Evolutionary conservation across 345 rosid genomes (phyloP).

Genomic region (Sisymbrium irio): DNA sequence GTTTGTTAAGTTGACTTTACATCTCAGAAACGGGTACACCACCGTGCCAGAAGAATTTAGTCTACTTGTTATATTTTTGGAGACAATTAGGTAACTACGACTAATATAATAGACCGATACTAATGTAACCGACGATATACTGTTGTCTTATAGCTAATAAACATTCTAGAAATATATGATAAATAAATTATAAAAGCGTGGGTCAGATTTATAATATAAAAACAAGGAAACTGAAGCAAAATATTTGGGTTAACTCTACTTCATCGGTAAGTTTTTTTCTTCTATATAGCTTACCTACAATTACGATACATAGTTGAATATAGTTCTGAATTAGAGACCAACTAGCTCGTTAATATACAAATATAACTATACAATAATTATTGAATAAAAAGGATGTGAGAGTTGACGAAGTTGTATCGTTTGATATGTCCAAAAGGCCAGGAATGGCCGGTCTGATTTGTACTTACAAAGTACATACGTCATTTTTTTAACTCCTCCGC

Average conservation of each 20-base stretch:
- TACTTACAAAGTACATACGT: constrained; percentile 15
- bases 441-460: constrained; percentile 13
- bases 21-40: neutral
- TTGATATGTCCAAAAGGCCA: constrained; percentile 35
- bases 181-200: neutral
- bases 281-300: neutral
- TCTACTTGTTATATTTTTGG: neutral
- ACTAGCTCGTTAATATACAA: constrained; percentile 1
- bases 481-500: neutral
- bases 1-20: neutral
- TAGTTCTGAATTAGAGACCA: neutral
- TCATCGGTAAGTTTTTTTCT: neutral
- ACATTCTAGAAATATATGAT: neutral
- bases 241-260: neutral
- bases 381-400: constrained; percentile 27
- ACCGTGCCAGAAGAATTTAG: neutral
- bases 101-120: neutral
- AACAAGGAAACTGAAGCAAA: neutral
- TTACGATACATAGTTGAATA: neutral
- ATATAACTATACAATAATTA: neutral
- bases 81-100: neutral
- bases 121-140: neutral
- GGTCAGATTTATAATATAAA: neutral
- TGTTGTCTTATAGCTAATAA: neutral
- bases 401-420: constrained; percentile 32